phyloP scores from a whole-genome alignment of 2,329 filamentous ascomycete species.

The Cryoendolithus antarcticus region DNA sequence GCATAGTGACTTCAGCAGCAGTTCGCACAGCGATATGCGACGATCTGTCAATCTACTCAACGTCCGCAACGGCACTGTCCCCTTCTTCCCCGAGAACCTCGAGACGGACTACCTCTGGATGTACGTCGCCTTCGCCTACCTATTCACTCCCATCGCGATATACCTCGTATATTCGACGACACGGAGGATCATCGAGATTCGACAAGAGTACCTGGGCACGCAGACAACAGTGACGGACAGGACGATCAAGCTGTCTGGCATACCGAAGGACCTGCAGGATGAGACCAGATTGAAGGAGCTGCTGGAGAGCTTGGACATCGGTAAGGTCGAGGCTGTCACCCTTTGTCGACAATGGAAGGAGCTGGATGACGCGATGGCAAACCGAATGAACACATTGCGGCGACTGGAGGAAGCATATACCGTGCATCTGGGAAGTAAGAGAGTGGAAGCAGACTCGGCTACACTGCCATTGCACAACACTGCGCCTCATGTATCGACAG shows the following conservation, averaged over 20 bases:
- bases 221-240: constrained; percentile 94
- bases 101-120: constrained; percentile 66
- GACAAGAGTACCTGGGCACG: constrained; percentile 83
- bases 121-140: constrained; percentile 86
- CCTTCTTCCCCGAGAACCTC: constrained; percentile 12
- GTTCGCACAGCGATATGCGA: constrained; percentile 2
- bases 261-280: constrained; percentile 64
- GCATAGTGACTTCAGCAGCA: constrained; percentile 1
- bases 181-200: constrained; percentile 66
- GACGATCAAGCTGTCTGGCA: constrained; percentile 81
- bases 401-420: constrained; percentile 77
- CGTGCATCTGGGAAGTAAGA: constrained; percentile 52
- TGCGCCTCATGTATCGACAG: constrained; percentile 22
- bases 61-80: constrained; percentile 6
- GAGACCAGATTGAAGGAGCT: constrained; percentile 77
- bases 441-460: constrained; percentile 35
- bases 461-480: constrained; percentile 40
- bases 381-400: constrained; percentile 53
- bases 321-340: constrained; percentile 76
- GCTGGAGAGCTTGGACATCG: constrained; percentile 78
- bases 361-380: constrained; percentile 60
- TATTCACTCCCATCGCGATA: constrained; percentile 72
- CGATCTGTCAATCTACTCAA: constrained; percentile 8
- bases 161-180: constrained; percentile 79
- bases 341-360: constrained; percentile 78